Evolutionary conservation across 2,329 filamentous ascomycete genomes (phyloP).

Genomic region (Lachnellula willkommii): DNA sequence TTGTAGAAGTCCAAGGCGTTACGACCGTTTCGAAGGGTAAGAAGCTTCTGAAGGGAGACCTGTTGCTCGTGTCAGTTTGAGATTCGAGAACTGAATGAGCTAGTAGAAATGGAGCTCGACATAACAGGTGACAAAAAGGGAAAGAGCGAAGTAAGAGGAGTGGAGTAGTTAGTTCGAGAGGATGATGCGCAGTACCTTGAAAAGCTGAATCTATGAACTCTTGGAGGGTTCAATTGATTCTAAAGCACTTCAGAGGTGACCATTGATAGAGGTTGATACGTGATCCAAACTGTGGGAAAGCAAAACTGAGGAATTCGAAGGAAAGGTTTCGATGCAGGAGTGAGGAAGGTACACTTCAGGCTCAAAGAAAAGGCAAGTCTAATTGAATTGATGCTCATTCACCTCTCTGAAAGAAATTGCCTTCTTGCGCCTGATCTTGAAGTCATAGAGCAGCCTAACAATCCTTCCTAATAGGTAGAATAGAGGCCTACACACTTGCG

Average conservation of each 20-base stretch:
- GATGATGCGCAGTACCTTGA: background rate
- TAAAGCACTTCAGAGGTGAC: background rate
- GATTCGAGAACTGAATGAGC: background rate
- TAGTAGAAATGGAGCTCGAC: background rate
- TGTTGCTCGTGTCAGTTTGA: conserved; percentile 23
- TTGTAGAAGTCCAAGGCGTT: conserved; percentile 40
- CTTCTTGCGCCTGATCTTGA: background rate
- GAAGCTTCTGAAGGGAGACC: conserved; percentile 41
- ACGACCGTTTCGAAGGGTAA: conserved; percentile 41
- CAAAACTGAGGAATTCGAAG: background rate
- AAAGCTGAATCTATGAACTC: background rate
- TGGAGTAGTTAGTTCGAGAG: background rate
- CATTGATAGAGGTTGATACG: background rate
- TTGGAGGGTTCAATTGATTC: background rate
- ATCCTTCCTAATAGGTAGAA: background rate
- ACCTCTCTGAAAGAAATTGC: background rate
- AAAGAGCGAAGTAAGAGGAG: background rate
- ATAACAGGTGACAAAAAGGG: background rate
- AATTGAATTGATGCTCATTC: background rate
- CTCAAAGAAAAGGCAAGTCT: background rate
- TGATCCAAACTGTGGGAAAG: background rate
- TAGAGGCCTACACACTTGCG: background rate
- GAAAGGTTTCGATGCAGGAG: background rate
- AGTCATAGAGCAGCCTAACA: background rate
- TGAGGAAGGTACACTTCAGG: background rate